Evolutionary conservation across 2,329 filamentous ascomycete species (phyloP), one percentile per base, ranked within the genome.

Genomic region (Fusarium albidum): DNA sequence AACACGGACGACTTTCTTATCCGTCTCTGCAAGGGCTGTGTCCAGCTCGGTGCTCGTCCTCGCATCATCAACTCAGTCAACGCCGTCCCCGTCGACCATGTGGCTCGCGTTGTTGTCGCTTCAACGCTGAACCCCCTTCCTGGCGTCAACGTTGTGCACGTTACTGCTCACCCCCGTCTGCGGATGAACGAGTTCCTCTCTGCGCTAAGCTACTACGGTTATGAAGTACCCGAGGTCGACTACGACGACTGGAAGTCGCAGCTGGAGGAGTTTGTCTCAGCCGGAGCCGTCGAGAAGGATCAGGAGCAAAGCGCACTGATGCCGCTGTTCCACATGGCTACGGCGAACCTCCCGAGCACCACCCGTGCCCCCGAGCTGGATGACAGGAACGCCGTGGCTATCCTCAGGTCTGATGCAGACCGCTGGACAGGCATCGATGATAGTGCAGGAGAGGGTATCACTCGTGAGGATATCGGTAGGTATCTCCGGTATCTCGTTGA

Each of bases 1-100:
- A 92, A 89, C 71, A 93, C 87, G 1, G 93, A 97, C 69, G 94
- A 97, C 74, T 97, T 97, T 78, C 77, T 97, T 9, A 84, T 96
- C 62, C 85, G 94, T 33, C 84, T 96, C 76, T 77, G 88, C 54
- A 96, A 97, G 76, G 93, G 92, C 49, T 96, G 92, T 68, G 79
- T 96, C 46, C 93, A 97, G 72, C 79, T 97, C 5, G 77, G 77
- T 2, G 79, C 81, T 6, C 82, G 91, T 1, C 93, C 93, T 1
- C 82, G 83, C 63, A 96, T 97, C 59, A 74, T 81, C 71, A 97
- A 96, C 77, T 90, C 91, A 0, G 85, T 96, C 72, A 97, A 97
- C 77, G 85, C 88, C 72, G 89, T 96, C 1, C 93, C 94, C 0
- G 92, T 96, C 17, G 85, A 87, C 58, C 91, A 96, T 64, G 93